Conservation (phyloP, 768 basidiomycete species). For the Tulasnella sp. region DNA sequence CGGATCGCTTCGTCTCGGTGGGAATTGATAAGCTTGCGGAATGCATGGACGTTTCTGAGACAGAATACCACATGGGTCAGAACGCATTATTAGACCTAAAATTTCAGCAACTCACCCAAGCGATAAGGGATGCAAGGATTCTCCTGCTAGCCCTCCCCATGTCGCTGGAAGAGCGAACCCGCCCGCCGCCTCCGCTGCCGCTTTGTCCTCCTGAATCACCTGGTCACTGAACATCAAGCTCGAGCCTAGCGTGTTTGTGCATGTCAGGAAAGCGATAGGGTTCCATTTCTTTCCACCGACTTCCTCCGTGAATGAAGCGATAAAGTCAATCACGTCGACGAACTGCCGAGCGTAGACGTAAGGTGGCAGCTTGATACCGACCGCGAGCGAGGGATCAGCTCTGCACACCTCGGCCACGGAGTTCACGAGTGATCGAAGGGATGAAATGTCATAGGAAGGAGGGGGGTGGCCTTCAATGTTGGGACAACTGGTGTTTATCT, state of each 20-base stretch:
- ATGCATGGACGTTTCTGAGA: slow-evolving; percentile 43
- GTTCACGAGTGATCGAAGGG: slow-evolving; percentile 53
- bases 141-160: slow-evolving; percentile 73
- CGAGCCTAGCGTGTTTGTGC: slow-evolving; percentile 77
- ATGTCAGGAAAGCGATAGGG: slow-evolving; percentile 70
- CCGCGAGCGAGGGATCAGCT: slow-evolving; percentile 53
- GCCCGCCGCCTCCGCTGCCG: slow-evolving; percentile 29
- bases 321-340: slow-evolving; percentile 47
- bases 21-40: slow-evolving; percentile 51
- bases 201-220: slow-evolving; percentile 33
- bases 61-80: not conserved
- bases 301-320: slow-evolving; percentile 44
- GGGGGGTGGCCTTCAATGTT: slow-evolving; percentile 60
- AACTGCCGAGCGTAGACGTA: slow-evolving; percentile 65
- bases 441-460: slow-evolving; percentile 53
- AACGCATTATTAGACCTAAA: not conserved
- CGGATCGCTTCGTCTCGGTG: slow-evolving; percentile 45
- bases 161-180: slow-evolving; percentile 60
- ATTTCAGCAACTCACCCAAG: slow-evolving; percentile 64
- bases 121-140: slow-evolving; percentile 67
- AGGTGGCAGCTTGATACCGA: slow-evolving; percentile 78
- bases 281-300: slow-evolving; percentile 34
- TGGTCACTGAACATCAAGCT: slow-evolving; percentile 62
- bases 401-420: slow-evolving; percentile 51
- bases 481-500: slow-evolving; percentile 83